Percentiles rank a stretch among this genome's conserved stretches.
Evolutionary conservation across 768 basidiomycete genomes (phyloP).

Genomic region (Trametes gibbosa): DNA sequence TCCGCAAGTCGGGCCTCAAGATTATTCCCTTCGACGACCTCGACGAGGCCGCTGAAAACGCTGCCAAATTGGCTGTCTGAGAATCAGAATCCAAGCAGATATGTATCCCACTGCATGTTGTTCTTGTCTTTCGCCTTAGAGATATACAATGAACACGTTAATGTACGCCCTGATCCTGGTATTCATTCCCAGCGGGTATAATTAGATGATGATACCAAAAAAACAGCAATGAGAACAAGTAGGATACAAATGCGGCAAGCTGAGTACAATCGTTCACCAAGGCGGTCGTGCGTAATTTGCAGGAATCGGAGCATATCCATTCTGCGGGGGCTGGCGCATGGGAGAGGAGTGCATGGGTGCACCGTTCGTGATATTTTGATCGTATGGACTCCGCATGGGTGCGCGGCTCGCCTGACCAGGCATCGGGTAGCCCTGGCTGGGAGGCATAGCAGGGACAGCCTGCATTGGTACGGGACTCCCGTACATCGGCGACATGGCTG

Average conservation of each 20-base stretch:
- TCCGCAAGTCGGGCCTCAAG: constrained; percentile 86
- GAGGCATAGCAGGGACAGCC: constrained; percentile 34
- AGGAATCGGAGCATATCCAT: constrained; percentile 42
- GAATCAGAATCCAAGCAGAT: neutral
- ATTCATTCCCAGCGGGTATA: constrained; percentile 19
- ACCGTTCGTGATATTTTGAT: constrained; percentile 8
- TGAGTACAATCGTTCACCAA: constrained; percentile 41
- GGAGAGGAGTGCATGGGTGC: constrained; percentile 30
- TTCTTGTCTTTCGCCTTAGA: constrained; percentile 7
- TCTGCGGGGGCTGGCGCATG: constrained; percentile 24
- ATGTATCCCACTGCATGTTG: constrained; percentile 15
- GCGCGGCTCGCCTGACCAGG: constrained; percentile 36
- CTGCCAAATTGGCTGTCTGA: constrained; percentile 59
- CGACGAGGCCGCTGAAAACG: constrained; percentile 85
- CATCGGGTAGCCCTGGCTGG: constrained; percentile 32
- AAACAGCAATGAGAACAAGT: constrained; percentile 18
- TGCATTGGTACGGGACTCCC: constrained; percentile 70
- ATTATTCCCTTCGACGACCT: constrained; percentile 92
- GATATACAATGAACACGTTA: constrained; percentile 8
- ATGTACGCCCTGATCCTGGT: neutral
- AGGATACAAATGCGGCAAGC: constrained; percentile 11
- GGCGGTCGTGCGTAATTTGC: constrained; percentile 42
- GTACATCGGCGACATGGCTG: constrained; percentile 58
- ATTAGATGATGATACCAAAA: constrained; percentile 16
- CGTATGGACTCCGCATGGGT: constrained; percentile 28